These are phyloP conservation scores for Debaryomyces subglobosus DNA, from an alignment of 1,139 yeast species.

Conservation along the genomic window DNA sequence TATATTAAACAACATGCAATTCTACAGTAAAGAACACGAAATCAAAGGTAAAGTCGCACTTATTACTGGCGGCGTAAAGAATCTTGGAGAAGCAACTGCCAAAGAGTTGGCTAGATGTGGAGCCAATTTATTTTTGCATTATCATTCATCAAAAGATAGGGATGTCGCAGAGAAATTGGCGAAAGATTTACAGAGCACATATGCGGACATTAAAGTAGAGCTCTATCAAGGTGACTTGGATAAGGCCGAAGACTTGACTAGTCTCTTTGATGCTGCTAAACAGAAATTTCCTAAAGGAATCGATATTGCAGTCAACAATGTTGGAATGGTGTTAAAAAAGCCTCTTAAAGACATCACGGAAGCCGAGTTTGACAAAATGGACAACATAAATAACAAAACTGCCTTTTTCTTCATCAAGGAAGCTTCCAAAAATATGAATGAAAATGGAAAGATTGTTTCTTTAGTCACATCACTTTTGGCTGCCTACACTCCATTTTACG, in stretches of 20 bases:
- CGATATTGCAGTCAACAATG: constrained; percentile 67
- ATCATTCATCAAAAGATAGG: constrained; percentile 48
- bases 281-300: constrained; percentile 49
- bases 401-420: constrained; percentile 66
- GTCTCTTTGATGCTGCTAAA: constrained; percentile 50
- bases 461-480: constrained; percentile 67
- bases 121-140: constrained; percentile 58
- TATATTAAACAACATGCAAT: constrained; percentile 9
- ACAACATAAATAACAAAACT: constrained; percentile 55
- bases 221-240: constrained; percentile 50
- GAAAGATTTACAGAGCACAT: constrained; percentile 33
- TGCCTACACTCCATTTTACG: constrained; percentile 62
- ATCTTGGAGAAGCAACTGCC: constrained; percentile 64
- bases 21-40: constrained; percentile 11
- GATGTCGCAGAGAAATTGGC: constrained; percentile 43
- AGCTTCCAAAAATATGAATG: constrained; percentile 53
- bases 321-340: constrained; percentile 68
- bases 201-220: constrained; percentile 43
- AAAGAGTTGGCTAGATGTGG: constrained; percentile 58
- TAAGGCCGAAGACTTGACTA: constrained; percentile 42
- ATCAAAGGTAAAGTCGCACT: constrained; percentile 55
- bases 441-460: constrained; percentile 57
- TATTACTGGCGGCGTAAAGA: constrained; percentile 69
- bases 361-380: constrained; percentile 58
- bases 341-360: constrained; percentile 52